Evolutionary conservation across 2,329 filamentous ascomycete genomes (phyloP), one percentile per base, ranked within the genome.

Genomic region (Sclerotinia subarctica): DNA sequence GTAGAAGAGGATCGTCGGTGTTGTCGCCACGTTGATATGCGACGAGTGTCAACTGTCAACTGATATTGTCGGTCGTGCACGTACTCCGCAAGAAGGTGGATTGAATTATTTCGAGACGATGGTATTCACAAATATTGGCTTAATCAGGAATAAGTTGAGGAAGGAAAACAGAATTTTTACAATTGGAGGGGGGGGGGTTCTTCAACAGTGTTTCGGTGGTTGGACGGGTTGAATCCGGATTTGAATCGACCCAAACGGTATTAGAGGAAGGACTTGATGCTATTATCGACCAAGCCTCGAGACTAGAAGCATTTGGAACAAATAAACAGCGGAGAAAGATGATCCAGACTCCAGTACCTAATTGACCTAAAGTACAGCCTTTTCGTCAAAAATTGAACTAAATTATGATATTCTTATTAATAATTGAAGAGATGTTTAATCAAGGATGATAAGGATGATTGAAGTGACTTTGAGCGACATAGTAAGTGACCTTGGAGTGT

Each of bases 1-100:
- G 47, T 6, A 51, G 47, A 21, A 51, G 38, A 17, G n/a, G 29
- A 11, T 21, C n/a, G n/a, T 62, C 15, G 58, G 21, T 24, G n/a
- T 24, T 63, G 59, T 63, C 59, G 59, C 59, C 59, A 63, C 59
- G 59, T 63, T 32, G 35, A 52, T 63, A 17, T 26, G 32, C n/a
- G n/a, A 51, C 29, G 59, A 6, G 11, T 15, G 32, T 56, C 29
- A 57, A 51, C 7, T 35, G 29, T 56, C 52, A 59, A 47, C 13
- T n/a, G 19, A 35, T 60, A 11, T 35, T 35, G 21, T 32, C 26
- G n/a, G 21, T 32, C 44, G 26, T 24, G 44, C 44, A 60, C 46
- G 29, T 15, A 17, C 35, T 38, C 35, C 35, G 35, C 11, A 42
- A 42, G 38, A 42, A 5, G 44, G 29, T 35, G n/a, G 21, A 42